Evolutionary conservation across 2,329 filamentous ascomycete genomes (phyloP), one percentile per base, ranked within the genome.

Genomic region (Aspergillus bombycis): DNA sequence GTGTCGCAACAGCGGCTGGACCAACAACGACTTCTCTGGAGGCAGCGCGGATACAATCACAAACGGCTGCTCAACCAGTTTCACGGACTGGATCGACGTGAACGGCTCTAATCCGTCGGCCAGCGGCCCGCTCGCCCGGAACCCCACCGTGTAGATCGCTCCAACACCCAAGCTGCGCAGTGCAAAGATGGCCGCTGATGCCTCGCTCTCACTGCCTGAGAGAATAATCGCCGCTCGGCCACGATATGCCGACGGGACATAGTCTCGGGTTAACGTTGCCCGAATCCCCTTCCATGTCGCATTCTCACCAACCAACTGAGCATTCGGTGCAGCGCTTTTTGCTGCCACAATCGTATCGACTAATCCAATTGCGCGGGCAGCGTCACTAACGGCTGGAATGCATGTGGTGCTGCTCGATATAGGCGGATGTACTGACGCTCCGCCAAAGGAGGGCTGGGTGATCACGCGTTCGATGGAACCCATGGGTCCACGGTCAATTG

Each of bases 281-380:
- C 93, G 84, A 62, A 96, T 94, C 1, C 92, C 92, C 75, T 92
- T 93, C 91, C 92, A 95, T 16, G 89, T 88, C 12, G 91, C 90
- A 69, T 96, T 96, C 71, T 95, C 92, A 54, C 93, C 90, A 19
- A 94, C 81, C 46, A 94, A 85, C 6, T 84, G 61, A 4, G 67
- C 55, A 21, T 48, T 62, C 46, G 59, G 62, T 32, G n/a, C 36
- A 6, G 34, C 60, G 11, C 83, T 81, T 5, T 76, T 73, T 59
- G 84, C 85, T 28, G 91, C 88, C 28, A 93, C 85, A 53, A 96
- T 91, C 0, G 92, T 95, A 74, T 96, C 92, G 43, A 95, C 86
- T 68, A 93, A 88, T 12, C 92, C 92, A 65, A 93, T 95, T 1
- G 89, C 88, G 2, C 88, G 85, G 45, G 91, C 92, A 10, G 92